These are phyloP conservation scores for Micromonas commoda DNA, from an alignment of 139 green algal species.

Conservation along the genomic window DNA sequence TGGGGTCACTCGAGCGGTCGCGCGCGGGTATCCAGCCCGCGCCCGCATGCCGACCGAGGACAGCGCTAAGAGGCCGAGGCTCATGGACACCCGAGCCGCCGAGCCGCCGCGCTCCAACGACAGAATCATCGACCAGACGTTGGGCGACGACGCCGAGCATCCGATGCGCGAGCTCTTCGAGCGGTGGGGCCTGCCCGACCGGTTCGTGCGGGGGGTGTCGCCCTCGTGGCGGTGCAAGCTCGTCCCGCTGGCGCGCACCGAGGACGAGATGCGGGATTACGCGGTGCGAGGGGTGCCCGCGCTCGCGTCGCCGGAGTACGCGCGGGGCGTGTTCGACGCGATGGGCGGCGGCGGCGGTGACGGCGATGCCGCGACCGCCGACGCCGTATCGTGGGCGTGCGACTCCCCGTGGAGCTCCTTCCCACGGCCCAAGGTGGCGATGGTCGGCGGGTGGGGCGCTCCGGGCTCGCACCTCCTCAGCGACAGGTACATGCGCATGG, in stretches of 20 bases:
- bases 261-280: slow-evolving; percentile 9
- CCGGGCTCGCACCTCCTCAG: slow-evolving; percentile 18
- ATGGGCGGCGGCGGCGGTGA: not conserved
- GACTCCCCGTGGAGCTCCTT: not conserved
- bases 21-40: too few species aligned
- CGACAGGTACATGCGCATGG: slow-evolving; percentile 9
- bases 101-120: too few species aligned
- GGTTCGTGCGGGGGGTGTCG: slow-evolving; percentile 12
- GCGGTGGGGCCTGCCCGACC: not conserved
- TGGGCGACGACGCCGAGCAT: not conserved
- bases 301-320: slow-evolving; percentile 6
- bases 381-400: not conserved
- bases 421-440: slow-evolving; percentile 12
- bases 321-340: slow-evolving; percentile 4
- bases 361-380: slow-evolving; percentile 1
- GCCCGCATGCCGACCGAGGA: too few species aligned
- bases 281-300: slow-evolving; percentile 15
- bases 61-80: too few species aligned
- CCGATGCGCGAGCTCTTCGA: slow-evolving; percentile 9
- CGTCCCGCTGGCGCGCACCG: not conserved
- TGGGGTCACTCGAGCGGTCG: too few species aligned
- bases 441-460: slow-evolving; percentile 33
- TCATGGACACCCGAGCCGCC: too few species aligned
- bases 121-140: not conserved
- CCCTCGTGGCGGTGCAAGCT: not conserved